Evolutionary conservation across 495 filamentous ascomycete species (phyloP).

Genomic region (Penicillium waksmanii): DNA sequence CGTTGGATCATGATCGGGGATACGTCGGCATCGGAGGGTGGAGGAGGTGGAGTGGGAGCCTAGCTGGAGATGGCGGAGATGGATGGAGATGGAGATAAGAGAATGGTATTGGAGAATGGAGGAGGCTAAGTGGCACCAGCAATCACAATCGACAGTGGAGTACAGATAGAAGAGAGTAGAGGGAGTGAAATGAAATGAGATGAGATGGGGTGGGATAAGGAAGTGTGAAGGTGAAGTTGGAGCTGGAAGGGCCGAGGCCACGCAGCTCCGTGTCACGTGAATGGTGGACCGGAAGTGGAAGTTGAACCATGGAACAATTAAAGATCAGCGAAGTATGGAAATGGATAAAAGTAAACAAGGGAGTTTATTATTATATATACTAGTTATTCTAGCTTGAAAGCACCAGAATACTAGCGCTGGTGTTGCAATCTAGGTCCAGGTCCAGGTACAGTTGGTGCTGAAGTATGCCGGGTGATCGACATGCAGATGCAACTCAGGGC

Average conservation of each 20-base stretch:
- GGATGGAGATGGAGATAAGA: neutral
- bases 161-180: neutral
- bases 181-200: neutral
- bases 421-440: too few species aligned
- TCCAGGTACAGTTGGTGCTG: too few species aligned
- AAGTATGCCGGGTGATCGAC: too few species aligned
- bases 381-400: too few species aligned
- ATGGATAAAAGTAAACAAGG: too few species aligned
- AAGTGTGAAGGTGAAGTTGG: too few species aligned
- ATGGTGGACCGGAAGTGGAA: neutral
- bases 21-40: slow-evolving; percentile 37
- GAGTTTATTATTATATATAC: too few species aligned
- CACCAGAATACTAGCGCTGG: too few species aligned
- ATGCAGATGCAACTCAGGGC: too few species aligned
- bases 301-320: slow-evolving; percentile 4
- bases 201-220: neutral
- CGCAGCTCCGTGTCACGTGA: slow-evolving; percentile 7
- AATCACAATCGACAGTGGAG: neutral
- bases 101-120: neutral
- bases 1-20: slow-evolving; percentile 43
- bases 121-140: neutral
- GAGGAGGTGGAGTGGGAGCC: neutral
- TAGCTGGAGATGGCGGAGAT: neutral
- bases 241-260: neutral
- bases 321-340: too few species aligned